Evolutionary conservation across 2,329 filamentous ascomycete species (phyloP).

Genomic region (Fusarium sp.): DNA sequence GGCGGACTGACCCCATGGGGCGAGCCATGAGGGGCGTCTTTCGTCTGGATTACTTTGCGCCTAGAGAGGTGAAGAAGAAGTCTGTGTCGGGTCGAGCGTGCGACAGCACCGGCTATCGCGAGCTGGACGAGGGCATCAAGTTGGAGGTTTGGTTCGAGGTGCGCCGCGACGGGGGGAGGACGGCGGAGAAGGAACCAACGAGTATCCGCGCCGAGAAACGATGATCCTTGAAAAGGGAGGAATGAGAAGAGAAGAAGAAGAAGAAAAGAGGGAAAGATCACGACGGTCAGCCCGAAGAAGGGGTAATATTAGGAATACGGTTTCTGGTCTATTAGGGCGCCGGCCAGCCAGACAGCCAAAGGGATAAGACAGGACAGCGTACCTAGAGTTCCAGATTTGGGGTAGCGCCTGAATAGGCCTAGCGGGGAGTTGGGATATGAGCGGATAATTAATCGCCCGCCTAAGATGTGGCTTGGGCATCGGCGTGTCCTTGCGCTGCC

Average conservation of each 20-base stretch:
- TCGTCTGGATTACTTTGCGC: conserved; percentile 16
- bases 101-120: conserved; percentile 40
- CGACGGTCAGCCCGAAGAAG: conserved; percentile 33
- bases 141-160: conserved; percentile 25
- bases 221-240: conserved; percentile 3
- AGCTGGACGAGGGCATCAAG: conserved; percentile 41
- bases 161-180: conserved; percentile 23
- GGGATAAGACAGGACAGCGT: conserved; percentile 45
- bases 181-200: conserved; percentile 5
- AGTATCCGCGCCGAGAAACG: conserved; percentile 2
- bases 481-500: neutral
- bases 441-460: conserved; percentile 27
- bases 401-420: conserved; percentile 28
- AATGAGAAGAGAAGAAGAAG: conserved; percentile 5
- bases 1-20: conserved; percentile 74
- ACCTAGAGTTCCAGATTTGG: conserved; percentile 43
- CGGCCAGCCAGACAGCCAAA: conserved; percentile 37
- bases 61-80: conserved; percentile 2
- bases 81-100: conserved; percentile 9
- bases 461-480: conserved; percentile 13
- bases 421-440: conserved; percentile 19
- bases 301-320: conserved; percentile 41
- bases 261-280: conserved; percentile 24
- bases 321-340: conserved; percentile 25
- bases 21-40: conserved; percentile 61